Evolutionary conservation across 768 basidiomycete genomes (phyloP).

Genomic region (Chalciporus piperatus): DNA sequence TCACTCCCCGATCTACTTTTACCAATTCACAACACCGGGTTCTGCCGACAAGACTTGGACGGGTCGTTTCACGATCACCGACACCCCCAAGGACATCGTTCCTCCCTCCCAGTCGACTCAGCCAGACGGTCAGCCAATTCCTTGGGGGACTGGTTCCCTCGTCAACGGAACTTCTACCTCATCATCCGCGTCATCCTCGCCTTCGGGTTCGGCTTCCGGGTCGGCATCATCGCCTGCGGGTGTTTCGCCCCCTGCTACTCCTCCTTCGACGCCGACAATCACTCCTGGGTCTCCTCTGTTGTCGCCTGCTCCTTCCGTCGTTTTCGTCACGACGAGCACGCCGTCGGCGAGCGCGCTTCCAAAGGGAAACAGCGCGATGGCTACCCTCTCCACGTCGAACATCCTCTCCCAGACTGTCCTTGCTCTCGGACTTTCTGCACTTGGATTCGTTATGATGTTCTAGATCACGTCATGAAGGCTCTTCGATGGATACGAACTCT

Average conservation of each 20-base stretch:
- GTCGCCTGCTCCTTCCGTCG: not conserved
- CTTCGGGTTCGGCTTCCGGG: slow-evolving; percentile 4
- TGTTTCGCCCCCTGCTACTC: not conserved
- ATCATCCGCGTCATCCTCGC: slow-evolving; percentile 24
- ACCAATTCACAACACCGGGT: slow-evolving; percentile 59
- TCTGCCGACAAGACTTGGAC: slow-evolving; percentile 56
- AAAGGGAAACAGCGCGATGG: slow-evolving; percentile 7
- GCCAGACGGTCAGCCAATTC: slow-evolving; percentile 46
- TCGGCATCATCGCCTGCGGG: too few relatives aligned
- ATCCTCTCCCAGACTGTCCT: slow-evolving; percentile 16
- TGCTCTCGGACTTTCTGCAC: slow-evolving; percentile 16
- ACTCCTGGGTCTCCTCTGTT: not conserved
- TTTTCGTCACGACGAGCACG: not conserved
- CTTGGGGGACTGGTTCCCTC: slow-evolving; percentile 68
- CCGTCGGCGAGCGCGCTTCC: not conserved
- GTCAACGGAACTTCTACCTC: slow-evolving; percentile 37
- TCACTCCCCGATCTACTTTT: slow-evolving; percentile 74
- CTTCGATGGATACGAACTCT: not conserved
- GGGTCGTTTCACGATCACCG: slow-evolving; percentile 72
- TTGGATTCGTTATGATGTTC: slow-evolving; percentile 16
- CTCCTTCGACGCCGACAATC: slow-evolving; percentile 4
- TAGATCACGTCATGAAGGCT: slow-evolving; percentile 8
- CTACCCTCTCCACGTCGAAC: not conserved
- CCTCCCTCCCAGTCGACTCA: slow-evolving; percentile 53
- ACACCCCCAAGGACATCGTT: slow-evolving; percentile 41